Evolutionary conservation across 169 alveolate species (phyloP).

Genomic region (Perkinsus chesapeaki): DNA sequence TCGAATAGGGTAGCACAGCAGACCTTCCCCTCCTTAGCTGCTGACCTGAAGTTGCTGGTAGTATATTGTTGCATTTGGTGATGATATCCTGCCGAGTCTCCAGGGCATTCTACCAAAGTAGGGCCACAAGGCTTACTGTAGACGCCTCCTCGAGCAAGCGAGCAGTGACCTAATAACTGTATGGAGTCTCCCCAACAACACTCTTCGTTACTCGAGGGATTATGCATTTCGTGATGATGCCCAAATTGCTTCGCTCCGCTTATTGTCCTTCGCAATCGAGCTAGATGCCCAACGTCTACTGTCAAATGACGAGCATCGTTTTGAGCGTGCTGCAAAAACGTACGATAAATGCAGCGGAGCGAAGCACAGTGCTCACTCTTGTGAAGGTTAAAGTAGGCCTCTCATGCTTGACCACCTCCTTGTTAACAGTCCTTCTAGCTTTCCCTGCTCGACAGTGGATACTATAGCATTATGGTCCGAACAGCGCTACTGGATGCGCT

Average conservation of each 20-base stretch:
- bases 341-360: not conserved
- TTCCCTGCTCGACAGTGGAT: not conserved
- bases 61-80: not conserved
- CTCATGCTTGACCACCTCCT: not conserved
- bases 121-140: not conserved
- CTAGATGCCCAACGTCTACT: not conserved
- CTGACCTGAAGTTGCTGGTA: not conserved
- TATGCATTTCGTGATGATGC: not conserved
- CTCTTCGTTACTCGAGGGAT: not conserved
- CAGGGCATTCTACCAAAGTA: not conserved
- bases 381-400: not conserved
- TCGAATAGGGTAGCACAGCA: no score
- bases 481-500: no score
- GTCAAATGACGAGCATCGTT: not conserved
- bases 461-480: no score
- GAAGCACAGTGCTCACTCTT: not conserved
- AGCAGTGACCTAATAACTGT: not conserved
- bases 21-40: no score
- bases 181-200: not conserved
- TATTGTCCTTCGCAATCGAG: not conserved
- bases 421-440: not conserved
- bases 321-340: not conserved
- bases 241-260: not conserved
- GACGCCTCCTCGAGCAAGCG: not conserved
- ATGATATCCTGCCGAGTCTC: not conserved